Evolutionary conservation across 345 rosid genomes (phyloP).

Genomic region (Combretum micranthum): DNA sequence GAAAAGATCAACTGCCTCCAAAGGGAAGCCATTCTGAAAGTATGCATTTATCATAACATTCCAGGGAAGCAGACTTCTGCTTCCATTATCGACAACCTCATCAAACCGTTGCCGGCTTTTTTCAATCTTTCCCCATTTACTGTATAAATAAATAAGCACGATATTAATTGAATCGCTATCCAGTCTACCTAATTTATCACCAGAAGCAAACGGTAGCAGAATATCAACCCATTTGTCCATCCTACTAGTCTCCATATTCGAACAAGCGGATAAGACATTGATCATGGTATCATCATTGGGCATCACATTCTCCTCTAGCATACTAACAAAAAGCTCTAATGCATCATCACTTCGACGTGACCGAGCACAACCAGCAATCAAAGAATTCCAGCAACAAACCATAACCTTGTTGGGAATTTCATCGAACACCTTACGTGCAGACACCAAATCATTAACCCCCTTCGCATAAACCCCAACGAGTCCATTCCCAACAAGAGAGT

Average conservation of each 20-base stretch:
- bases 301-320: constrained; percentile 19
- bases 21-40: constrained; percentile 28
- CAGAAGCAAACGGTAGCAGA: constrained; percentile 8
- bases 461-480: constrained; percentile 21
- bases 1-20: constrained; percentile 29
- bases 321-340: constrained; percentile 21
- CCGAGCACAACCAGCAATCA: constrained; percentile 30
- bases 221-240: constrained; percentile 25
- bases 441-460: constrained; percentile 16
- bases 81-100: constrained; percentile 13
- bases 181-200: neutral
- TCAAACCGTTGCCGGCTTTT: constrained; percentile 30
- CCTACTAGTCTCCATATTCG: constrained; percentile 12
- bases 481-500: constrained; percentile 27
- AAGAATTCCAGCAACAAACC: constrained; percentile 26
- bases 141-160: constrained; percentile 26
- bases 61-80: constrained; percentile 32
- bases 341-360: constrained; percentile 25
- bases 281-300: constrained; percentile 28
- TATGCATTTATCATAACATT: constrained; percentile 35
- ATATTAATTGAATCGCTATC: constrained; percentile 20
- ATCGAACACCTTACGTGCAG: constrained; percentile 35
- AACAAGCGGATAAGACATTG: constrained; percentile 32
- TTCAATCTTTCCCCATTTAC: constrained; percentile 30
- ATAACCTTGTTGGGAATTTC: constrained; percentile 28